Evolutionary conservation across 106 monocot genomes (phyloP).

Genomic region (Dioscorea dumetorum): DNA sequence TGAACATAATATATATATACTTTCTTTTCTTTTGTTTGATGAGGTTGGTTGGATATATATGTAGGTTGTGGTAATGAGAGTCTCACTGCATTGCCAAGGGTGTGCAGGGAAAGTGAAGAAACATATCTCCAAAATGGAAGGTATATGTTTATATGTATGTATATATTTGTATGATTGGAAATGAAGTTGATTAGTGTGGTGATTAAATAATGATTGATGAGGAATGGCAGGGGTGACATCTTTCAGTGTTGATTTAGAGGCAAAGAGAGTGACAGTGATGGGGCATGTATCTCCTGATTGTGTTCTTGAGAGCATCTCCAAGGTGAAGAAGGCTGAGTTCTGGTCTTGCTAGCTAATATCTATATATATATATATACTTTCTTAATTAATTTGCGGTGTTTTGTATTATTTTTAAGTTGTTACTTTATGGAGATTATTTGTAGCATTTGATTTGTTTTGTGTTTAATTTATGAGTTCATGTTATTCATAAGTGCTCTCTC

Average conservation of each 20-base stretch:
- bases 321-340: conserved; percentile 99
- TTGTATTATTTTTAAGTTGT: too few relatives aligned
- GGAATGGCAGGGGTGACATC: conserved; percentile 78
- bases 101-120: conserved; percentile 94
- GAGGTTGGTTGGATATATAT: background rate
- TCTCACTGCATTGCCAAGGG: conserved; percentile 85
- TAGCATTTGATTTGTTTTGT: too few relatives aligned
- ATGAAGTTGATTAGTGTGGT: background rate
- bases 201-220: background rate
- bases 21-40: too few relatives aligned
- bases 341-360: conserved; percentile 21
- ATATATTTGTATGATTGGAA: background rate
- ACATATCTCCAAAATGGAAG: conserved; percentile 95
- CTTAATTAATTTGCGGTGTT: too few relatives aligned
- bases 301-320: conserved; percentile 96
- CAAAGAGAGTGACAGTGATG: conserved; percentile 96
- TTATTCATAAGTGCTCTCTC: background rate
- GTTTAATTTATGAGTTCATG: background rate
- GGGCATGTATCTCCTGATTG: conserved; percentile 86
- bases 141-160: conserved; percentile 9
- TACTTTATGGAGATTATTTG: too few relatives aligned
- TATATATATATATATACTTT: too few relatives aligned
- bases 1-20: background rate
- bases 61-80: conserved; percentile 91
- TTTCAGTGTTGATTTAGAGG: conserved; percentile 91